Evolutionary conservation across 2,329 filamentous ascomycete genomes (phyloP), one percentile per base, ranked within the genome.

Genomic region (Ophiostoma himal-ulmi): DNA sequence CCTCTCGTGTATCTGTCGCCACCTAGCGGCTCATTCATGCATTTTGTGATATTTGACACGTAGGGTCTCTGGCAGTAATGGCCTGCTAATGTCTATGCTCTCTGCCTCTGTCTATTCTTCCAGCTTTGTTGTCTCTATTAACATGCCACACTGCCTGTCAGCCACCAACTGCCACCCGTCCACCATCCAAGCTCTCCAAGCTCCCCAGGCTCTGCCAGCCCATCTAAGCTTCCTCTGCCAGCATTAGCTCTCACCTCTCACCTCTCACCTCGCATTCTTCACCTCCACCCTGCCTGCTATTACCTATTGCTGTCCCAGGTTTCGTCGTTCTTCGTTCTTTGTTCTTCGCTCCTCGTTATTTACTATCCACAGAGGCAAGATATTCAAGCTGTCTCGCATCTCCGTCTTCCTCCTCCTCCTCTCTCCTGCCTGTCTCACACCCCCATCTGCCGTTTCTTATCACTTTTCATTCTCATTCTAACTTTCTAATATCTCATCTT

Each of bases 361-460:
- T 67, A 13, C 13, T 20, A 66, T 20, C 57, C 57, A 62, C 17
- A 26, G 11, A 17, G 26, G 57, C 57, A 26, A 62, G 57, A 62
- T 26, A 62, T 62, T 17, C 57, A 62, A 62, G 26, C 57, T 62
- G 57, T 62, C 26, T 62, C 57, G 36, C 57, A 57, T 57, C 52
- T 57, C n/a, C 7, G 26, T 62, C 57, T 10, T 60, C 22, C 5
- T 60, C 11, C 22, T 60, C 54, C 13, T 26, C 10, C 6, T 34
- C 54, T 60, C 22, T 7, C 22, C 54, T 60, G 54, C 54, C 44
- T 60, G 54, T 14, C 54, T 34, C 54, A 22, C 22, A 54, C 54
- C 54, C 10, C n/a, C n/a, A 11, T 54, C 7, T 22, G n/a, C 22
- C 22, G 54, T 34, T 60, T 14, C 54, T 60, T 30, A 30, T 60